Percentiles rank a stretch among this genome's conserved stretches.
These are phyloP conservation scores for Vitis hybrid DNA, from an alignment of 177 flowering plant genomes.

Conservation along the genomic window DNA sequence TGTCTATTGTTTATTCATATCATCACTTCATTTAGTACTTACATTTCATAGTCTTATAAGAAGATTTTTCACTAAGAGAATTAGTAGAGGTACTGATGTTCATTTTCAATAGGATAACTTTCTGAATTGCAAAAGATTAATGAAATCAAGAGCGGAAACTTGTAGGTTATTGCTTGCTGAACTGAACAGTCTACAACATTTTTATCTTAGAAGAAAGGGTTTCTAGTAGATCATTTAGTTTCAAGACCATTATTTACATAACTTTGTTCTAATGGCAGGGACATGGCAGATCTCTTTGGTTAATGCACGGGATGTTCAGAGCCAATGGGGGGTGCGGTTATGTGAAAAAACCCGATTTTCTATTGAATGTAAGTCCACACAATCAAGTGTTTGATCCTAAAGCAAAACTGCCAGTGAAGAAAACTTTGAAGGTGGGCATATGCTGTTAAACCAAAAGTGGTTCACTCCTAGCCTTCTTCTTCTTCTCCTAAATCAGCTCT, in stretches of 20 bases:
- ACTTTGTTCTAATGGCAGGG: not conserved
- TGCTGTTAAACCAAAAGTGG: not conserved
- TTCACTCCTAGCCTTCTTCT: not conserved
- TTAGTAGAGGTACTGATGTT: too few species aligned
- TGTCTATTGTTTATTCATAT: too few species aligned
- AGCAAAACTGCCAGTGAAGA: not conserved
- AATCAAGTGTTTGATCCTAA: not conserved
- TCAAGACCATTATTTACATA: too few species aligned
- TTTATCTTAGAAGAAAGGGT: not conserved
- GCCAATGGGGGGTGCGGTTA: conserved; percentile 7
- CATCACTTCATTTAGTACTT: too few species aligned
- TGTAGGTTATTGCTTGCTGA: too few species aligned
- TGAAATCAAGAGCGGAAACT: too few species aligned
- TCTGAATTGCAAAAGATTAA: too few species aligned
- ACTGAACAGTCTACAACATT: too few species aligned
- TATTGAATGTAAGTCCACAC: not conserved
- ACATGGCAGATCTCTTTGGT: conserved; percentile 1
- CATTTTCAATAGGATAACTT: too few species aligned
- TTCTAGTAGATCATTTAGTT: not conserved
- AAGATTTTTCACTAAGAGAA: too few species aligned
- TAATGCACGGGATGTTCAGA: conserved; percentile 7
- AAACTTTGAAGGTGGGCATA: not conserved
- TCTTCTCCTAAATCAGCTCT: not conserved
- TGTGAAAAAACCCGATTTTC: conserved; percentile 3
- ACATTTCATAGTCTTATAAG: too few species aligned